Evolutionary conservation across 192 early-diverging fungal species (phyloP), one percentile per base, ranked within the genome.

Genomic region (Umbelopsis vinacea): DNA sequence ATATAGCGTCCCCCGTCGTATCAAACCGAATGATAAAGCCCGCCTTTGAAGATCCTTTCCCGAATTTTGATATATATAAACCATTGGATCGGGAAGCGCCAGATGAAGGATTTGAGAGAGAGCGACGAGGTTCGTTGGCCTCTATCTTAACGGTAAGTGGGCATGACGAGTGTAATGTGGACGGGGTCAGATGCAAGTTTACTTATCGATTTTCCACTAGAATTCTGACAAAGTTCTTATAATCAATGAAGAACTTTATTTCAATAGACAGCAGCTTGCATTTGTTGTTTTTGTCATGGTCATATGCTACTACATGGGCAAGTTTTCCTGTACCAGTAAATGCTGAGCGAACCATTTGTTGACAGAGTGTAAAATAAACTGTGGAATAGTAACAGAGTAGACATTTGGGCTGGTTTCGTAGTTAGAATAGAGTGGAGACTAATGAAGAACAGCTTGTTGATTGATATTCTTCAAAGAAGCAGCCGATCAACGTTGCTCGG

Each of bases 221-320:
- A 63, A 12, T 37, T 37, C 57, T n/a, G 55, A 72, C 17, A 72
- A 72, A 12, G 43, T 72, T 19, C 45, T 81, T 53, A 69, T 81
- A 53, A 71, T 81, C 14, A 71, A 69, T 52, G 75, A 76, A 40
- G 72, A 81, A 21, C 72, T 81, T n/a, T 57, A 68, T 24, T 81
- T 81, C 52, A 81, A 72, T 55, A 69, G 75, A 47, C 75, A 48
- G 43, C 75, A 81, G 22, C 38, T 81, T 6, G 75, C 75, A 3
- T 37, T 81, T 40, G 73, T 81, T 21, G 23, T 81, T 37, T 35
- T 75, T 17, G 46, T 67, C 29, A 81, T 81, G 79, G 71, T 63
- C 15, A 43, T 81, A 6, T 76, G 71, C 24, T 81, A 81, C 24
- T 81, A 81, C 33, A 73, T 76, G 43, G 79, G 79, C 53, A 81